Conservation (phyloP, 441 rosid species). For the Syzygium malaccense region DNA sequence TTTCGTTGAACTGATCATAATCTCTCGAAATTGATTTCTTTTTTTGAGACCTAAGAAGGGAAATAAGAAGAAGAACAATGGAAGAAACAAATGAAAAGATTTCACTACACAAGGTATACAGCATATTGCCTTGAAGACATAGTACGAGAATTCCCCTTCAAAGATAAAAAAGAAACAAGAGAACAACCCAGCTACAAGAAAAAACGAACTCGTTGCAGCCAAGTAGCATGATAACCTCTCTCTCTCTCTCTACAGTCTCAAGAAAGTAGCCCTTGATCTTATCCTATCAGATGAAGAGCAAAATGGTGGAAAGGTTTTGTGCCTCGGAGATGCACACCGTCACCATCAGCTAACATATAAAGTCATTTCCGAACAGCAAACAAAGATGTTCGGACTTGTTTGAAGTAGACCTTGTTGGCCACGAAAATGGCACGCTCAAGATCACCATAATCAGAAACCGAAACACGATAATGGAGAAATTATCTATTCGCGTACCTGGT, state of each 20-base stretch:
- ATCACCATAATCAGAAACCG: too few relatives aligned
- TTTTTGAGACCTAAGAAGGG: neutral
- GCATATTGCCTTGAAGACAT: neutral
- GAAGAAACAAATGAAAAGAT: neutral
- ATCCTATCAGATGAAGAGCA: neutral
- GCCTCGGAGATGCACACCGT: neutral
- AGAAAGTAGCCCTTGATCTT: neutral
- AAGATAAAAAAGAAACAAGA: neutral
- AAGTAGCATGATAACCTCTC: neutral
- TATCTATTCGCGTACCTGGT: too few relatives aligned
- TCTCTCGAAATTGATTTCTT: too few relatives aligned
- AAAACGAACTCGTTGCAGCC: neutral
- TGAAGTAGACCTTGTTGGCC: neutral
- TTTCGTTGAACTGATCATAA: too few relatives aligned
- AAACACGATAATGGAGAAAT: too few relatives aligned
- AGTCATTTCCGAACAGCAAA: neutral
- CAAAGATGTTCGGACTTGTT: neutral
- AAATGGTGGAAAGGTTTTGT: neutral
- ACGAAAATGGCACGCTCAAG: too few relatives aligned
- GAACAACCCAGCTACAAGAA: neutral
- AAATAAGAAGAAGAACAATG: neutral
- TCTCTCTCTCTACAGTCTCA: neutral
- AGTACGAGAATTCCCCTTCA: neutral
- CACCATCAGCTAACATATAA: neutral
- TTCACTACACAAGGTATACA: neutral